Percentiles rank a stretch among this genome's conserved stretches.
phyloP scores from a whole-genome alignment of 768 basidiomycete species.

The Boletus insuetus region DNA sequence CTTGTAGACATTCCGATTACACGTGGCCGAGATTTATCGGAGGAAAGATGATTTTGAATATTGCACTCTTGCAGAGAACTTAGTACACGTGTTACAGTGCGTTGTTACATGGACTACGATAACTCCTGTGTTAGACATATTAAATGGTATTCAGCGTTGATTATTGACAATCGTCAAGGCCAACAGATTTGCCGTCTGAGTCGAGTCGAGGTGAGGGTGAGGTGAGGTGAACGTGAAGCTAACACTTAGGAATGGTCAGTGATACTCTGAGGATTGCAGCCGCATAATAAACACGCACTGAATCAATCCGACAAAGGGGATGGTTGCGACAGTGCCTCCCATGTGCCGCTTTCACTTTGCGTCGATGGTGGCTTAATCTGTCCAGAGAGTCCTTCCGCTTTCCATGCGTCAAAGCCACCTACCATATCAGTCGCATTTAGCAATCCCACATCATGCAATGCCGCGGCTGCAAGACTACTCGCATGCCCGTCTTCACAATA shows the following conservation, averaged over 20 bases:
- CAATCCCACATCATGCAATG: constrained; percentile 67
- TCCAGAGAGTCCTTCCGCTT: constrained; percentile 60
- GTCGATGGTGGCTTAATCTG: constrained; percentile 36
- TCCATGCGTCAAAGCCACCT: constrained; percentile 75
- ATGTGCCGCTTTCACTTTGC: constrained; percentile 28
- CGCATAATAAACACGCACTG: neutral
- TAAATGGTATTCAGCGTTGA: neutral
- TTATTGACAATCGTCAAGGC: too few species aligned
- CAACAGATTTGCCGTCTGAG: neutral
- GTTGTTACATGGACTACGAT: neutral
- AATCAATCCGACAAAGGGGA: constrained; percentile 24
- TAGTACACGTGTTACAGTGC: neutral
- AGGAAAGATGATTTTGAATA: too few species aligned
- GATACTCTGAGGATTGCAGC: neutral
- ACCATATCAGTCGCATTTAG: constrained; percentile 75
- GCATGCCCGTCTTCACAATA: constrained; percentile 75
- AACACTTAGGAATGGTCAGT: too few species aligned
- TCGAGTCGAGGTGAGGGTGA: too few species aligned
- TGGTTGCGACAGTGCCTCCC: constrained; percentile 29
- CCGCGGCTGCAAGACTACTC: constrained; percentile 68
- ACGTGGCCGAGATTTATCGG: too few species aligned
- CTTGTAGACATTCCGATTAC: too few species aligned
- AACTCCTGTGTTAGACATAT: too few species aligned
- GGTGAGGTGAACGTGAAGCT: too few species aligned
- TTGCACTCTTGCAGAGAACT: too few species aligned